Conservation (phyloP, 257 asterid genomes). For the Haberlea rhodopensis region DNA sequence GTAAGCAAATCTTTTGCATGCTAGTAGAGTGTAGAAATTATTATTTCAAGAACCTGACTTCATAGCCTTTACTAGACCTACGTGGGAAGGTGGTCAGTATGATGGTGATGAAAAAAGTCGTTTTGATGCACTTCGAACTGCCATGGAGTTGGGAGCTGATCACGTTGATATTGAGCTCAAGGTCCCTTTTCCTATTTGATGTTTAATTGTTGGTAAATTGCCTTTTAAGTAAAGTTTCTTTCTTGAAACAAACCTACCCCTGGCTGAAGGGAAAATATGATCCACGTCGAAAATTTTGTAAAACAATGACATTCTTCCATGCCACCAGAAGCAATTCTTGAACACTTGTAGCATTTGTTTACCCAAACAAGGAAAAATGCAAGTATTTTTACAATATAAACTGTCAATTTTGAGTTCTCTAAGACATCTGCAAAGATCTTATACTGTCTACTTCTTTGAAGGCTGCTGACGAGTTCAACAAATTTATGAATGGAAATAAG, state of each 20-base stretch:
- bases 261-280: not conserved
- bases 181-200: constrained; percentile 41
- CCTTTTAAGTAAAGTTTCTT: not conserved
- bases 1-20: not conserved
- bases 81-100: constrained; percentile 96
- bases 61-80: constrained; percentile 54
- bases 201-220: not conserved
- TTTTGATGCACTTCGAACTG: constrained; percentile 59
- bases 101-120: constrained; percentile 80
- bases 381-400: constrained; percentile 1
- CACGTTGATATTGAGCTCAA: constrained; percentile 92
- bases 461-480: constrained; percentile 78
- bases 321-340: not conserved
- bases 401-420: constrained; percentile 21
- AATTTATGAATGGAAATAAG: constrained; percentile 49
- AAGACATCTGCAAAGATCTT: constrained; percentile 25
- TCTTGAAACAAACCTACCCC: constrained; percentile 3
- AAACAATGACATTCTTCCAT: not conserved
- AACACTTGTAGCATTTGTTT: not conserved
- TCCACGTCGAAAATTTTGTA: not conserved
- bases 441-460: constrained; percentile 27
- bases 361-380: constrained; percentile 11
- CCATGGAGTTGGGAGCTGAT: constrained; percentile 97
- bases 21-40: not conserved
- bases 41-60: constrained; percentile 21